These are phyloP conservation scores for Lachancea sp. DNA, from an alignment of 805 yeast species.

Conservation along the genomic window DNA sequence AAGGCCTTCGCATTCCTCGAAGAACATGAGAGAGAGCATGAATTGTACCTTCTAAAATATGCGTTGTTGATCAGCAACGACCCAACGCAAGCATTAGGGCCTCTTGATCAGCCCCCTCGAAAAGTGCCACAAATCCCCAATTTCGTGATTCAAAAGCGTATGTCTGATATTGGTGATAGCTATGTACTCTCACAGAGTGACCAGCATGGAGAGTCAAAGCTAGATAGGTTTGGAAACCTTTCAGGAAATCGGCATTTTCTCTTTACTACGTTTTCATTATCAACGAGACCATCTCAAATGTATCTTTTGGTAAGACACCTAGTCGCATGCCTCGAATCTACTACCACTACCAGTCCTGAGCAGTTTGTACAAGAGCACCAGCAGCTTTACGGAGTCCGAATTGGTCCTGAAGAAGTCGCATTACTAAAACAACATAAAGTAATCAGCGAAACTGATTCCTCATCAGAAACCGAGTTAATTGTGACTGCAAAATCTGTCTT, in stretches of 20 bases:
- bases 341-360: conserved; percentile 43
- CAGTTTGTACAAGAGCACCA: conserved; percentile 41
- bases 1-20: no score
- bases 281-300: conserved; percentile 33
- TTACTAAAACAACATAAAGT: conserved; percentile 33
- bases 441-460: conserved; percentile 23
- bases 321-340: no score
- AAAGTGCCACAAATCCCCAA: conserved; percentile 10
- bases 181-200: conserved; percentile 30
- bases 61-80: conserved; percentile 16
- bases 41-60: conserved; percentile 22
- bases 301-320: conserved; percentile 33
- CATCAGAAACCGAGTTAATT: conserved; percentile 20
- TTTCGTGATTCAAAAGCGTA: conserved; percentile 10
- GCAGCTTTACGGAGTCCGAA: conserved; percentile 34
- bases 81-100: conserved; percentile 7
- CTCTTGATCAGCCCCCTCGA: conserved; percentile 20
- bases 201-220: conserved; percentile 41
- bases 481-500: conserved; percentile 42
- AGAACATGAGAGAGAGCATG: conserved; percentile 14
- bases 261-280: conserved; percentile 37
- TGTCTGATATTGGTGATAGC: conserved; percentile 18
- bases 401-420: conserved; percentile 35
- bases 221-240: conserved; percentile 36
- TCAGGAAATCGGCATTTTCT: conserved; percentile 36